phyloP scores from a whole-genome alignment of 306 rosid species.

The Malus asiatica region DNA sequence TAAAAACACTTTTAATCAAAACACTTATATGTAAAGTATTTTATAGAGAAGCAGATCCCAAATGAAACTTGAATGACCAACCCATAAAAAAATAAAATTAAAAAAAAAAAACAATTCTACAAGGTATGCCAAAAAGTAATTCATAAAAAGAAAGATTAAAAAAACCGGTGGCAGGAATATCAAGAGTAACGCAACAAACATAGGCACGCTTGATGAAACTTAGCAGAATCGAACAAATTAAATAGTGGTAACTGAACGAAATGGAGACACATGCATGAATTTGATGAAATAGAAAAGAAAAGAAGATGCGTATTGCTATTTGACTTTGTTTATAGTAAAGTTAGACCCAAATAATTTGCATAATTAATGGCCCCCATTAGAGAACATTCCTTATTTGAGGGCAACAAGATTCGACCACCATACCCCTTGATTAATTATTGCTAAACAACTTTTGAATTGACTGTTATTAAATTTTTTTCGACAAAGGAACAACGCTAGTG shows the following conservation, averaged over 20 bases:
- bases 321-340: background rate
- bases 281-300: background rate
- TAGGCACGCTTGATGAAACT: background rate
- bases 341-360: background rate
- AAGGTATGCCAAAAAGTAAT: too few species aligned
- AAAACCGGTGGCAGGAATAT: too few species aligned
- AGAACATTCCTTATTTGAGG: slow-evolving; percentile 5
- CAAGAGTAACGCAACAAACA: too few species aligned
- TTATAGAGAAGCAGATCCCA: too few species aligned
- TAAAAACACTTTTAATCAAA: too few species aligned
- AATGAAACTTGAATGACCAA: too few species aligned
- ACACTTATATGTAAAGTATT: too few species aligned
- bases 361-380: background rate
- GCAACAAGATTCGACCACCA: background rate
- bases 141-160: too few species aligned
- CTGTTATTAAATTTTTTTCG: background rate
- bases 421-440: background rate
- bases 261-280: background rate
- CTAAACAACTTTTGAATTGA: background rate
- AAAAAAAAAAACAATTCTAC: too few species aligned
- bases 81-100: too few species aligned
- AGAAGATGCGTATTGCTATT: background rate
- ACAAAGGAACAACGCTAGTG: too few species aligned
- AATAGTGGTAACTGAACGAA: background rate
- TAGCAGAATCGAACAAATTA: background rate